Base-by-base conservation (phyloP, 2,329 filamentous ascomycete species). In the Laburnicola sp. region DNA sequence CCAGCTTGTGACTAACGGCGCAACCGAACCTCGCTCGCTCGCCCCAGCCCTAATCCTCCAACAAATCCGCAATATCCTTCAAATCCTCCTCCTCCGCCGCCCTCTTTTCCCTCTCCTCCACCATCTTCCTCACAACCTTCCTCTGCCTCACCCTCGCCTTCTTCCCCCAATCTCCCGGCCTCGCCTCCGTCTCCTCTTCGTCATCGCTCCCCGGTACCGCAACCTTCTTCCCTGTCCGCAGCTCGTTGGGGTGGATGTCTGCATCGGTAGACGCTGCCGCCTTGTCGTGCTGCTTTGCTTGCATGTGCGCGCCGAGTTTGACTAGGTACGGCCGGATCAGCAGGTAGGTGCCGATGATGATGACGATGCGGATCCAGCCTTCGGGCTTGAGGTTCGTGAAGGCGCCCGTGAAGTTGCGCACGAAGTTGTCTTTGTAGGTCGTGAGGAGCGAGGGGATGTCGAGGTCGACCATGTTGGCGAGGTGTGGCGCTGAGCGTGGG, bases 31-130 rank as follows among this genome's bases (percentile, higher is more conserved):
- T 16, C 7, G 25, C 36, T 11, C 6, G 25, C 16, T 26, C 9
- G 31, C 23, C 23, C 10, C 25, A 8, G 11, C 6, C 26, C 22
- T 25, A 45, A 31, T 50, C 34, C 32, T 51, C 79, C 69, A 91
- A 71, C 63, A 87, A 84, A 72, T 91, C 86, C 67, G 85, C 82
- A 60, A 92, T 87, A 69, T 91, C 87, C 74, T 88, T 87, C 70
- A 90, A 86, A 53, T 87, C 84, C 58, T 88, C 80, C 51, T 86
- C 83, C 60, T 86, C 84, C 62, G 83, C 79, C 58, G 80, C 76
- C 56, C 62, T 59, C 60, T 62, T 50, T 74, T 88, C 86, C 59
- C 84, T 78, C 41, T 79, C 81, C 62, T 85, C 84, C 54, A 89
- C 71, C 64, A 87, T 68, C 65, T 84, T 81, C 77, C 84, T 85